Evolutionary conservation across 2,329 filamentous ascomycete species (phyloP).

Genomic region (Aspergillus pseudoterreus): DNA sequence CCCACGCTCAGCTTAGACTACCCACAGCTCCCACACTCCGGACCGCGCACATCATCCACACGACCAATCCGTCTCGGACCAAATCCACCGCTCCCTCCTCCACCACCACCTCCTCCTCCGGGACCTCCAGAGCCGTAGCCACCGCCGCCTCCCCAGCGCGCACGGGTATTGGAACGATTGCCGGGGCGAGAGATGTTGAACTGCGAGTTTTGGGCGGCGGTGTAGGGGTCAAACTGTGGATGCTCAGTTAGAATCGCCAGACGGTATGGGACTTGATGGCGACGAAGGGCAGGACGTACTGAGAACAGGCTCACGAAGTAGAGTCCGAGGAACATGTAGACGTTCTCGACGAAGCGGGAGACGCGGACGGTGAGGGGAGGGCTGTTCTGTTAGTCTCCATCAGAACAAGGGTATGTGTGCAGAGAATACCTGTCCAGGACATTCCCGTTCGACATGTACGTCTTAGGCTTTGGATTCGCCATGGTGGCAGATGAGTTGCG

Average conservation of each 20-base stretch:
- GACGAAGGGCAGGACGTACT: slow-evolving; percentile 26
- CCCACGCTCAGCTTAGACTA: background rate
- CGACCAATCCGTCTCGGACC: slow-evolving; percentile 40
- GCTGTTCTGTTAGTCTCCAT: slow-evolving; percentile 20
- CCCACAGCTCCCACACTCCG: slow-evolving; percentile 45
- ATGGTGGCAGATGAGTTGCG: slow-evolving; percentile 3
- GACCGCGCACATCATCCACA: slow-evolving; percentile 46
- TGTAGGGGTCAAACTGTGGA: slow-evolving; percentile 43
- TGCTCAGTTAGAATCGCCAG: background rate
- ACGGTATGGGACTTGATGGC: background rate
- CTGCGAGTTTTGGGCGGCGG: slow-evolving; percentile 42
- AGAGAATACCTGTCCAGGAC: slow-evolving; percentile 31
- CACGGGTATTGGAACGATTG: slow-evolving; percentile 20
- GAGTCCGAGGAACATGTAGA: slow-evolving; percentile 48
- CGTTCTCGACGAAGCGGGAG: slow-evolving; percentile 36
- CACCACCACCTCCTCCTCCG: slow-evolving; percentile 25
- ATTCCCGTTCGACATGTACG: slow-evolving; percentile 41
- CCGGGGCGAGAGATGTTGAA: slow-evolving; percentile 41
- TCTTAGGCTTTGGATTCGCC: slow-evolving; percentile 32
- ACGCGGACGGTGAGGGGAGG: slow-evolving; percentile 44
- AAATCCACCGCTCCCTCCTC: slow-evolving; percentile 18
- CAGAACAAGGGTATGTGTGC: too few species aligned
- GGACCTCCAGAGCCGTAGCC: slow-evolving; percentile 23
- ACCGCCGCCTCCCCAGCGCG: slow-evolving; percentile 22
- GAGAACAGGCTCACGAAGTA: slow-evolving; percentile 49